Conservation (phyloP, 495 filamentous ascomycete genomes). For the Polyplosphaeria fusca region DNA sequence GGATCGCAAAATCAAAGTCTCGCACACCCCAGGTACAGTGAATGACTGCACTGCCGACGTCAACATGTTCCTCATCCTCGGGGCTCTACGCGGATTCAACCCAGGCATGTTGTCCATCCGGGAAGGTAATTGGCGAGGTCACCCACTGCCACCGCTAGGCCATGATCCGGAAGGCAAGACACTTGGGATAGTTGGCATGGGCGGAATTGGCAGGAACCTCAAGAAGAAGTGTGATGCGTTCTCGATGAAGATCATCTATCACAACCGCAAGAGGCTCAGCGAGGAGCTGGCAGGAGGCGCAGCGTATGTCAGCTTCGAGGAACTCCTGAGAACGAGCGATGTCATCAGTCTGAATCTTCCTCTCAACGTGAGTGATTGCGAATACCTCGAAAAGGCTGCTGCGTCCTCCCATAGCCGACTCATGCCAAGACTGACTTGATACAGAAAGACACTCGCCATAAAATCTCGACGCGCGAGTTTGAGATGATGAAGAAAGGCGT, state of each 20-base stretch:
- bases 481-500: constrained; percentile 67
- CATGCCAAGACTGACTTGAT: not conserved
- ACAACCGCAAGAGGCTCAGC: constrained; percentile 58
- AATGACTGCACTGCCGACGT: constrained; percentile 79
- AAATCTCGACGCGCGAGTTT: constrained; percentile 62
- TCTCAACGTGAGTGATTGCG: constrained; percentile 58
- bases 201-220: constrained; percentile 63
- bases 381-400: constrained; percentile 6
- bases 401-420: not conserved
- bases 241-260: constrained; percentile 63
- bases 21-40: constrained; percentile 76
- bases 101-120: constrained; percentile 59
- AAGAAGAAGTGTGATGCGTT: constrained; percentile 62
- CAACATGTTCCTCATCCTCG: constrained; percentile 73
- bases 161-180: constrained; percentile 65
- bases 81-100: constrained; percentile 70
- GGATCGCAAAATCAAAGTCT: constrained; percentile 60
- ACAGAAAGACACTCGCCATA: constrained; percentile 60
- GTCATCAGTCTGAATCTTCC: constrained; percentile 75
- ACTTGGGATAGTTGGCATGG: constrained; percentile 57
- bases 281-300: constrained; percentile 58
- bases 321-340: constrained; percentile 62
- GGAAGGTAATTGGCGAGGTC: constrained; percentile 56
- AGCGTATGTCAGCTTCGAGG: constrained; percentile 66
- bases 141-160: constrained; percentile 49